Conservation (phyloP, 2,329 filamentous ascomycete species). For the Aotearoamyces nothofagi region DNA sequence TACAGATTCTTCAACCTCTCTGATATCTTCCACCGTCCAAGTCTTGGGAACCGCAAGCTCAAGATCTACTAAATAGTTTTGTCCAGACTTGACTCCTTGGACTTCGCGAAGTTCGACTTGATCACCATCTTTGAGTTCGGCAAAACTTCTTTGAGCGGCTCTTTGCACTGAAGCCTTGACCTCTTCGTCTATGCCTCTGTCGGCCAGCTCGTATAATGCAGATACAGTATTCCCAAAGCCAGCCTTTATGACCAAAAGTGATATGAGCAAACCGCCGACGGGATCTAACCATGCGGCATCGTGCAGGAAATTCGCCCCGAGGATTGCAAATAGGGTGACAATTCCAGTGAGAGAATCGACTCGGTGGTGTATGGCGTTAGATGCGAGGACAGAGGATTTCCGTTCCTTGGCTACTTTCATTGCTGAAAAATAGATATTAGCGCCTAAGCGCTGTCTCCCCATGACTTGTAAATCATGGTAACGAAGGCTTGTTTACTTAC, state of each 20-base stretch:
- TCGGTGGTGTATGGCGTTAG: constrained; percentile 91
- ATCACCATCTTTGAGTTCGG: constrained; percentile 33
- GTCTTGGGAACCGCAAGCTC: constrained; percentile 65
- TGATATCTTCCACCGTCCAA: constrained; percentile 61
- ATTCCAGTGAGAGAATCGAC: constrained; percentile 92
- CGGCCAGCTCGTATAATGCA: constrained; percentile 78
- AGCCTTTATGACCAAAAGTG: constrained; percentile 81
- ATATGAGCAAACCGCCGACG: constrained; percentile 83
- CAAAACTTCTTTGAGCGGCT: constrained; percentile 45
- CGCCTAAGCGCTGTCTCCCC: no score
- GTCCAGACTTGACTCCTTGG: constrained; percentile 85
- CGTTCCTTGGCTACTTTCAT: constrained; percentile 93
- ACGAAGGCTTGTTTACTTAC: no score
- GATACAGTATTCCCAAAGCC: constrained; percentile 74
- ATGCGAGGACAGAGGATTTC: constrained; percentile 89
- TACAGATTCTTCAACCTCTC: constrained; percentile 57
- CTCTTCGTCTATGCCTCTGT: constrained; percentile 76
- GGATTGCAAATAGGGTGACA: constrained; percentile 78
- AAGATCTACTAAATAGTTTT: constrained; percentile 88
- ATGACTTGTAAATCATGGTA: no score
- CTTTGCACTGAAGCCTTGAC: constrained; percentile 57
- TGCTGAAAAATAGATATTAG: no score
- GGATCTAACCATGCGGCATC: constrained; percentile 89
- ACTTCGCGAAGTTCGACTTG: constrained; percentile 61
- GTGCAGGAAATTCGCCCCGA: constrained; percentile 72